phyloP scores from a whole-genome alignment of 371 early-diverging fungal species.

The Phascolomyces articulosus region DNA sequence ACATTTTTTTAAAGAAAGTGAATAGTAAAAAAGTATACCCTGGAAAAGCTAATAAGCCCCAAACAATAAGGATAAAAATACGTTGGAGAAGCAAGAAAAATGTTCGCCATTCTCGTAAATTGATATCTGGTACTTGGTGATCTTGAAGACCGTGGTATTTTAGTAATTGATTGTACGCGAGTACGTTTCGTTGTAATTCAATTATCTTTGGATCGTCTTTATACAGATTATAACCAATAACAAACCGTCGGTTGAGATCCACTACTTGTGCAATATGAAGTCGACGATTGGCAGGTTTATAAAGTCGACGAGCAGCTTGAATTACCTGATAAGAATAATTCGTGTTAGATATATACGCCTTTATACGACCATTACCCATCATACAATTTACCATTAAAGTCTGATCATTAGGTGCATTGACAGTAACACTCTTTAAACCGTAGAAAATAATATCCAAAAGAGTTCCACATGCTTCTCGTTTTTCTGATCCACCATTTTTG shows the following conservation, averaged over 20 bases:
- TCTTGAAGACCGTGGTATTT: constrained; percentile 88
- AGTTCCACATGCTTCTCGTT: constrained; percentile 79
- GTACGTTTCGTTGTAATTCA: constrained; percentile 67
- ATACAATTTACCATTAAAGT: constrained; percentile 76
- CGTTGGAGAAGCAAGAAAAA: constrained; percentile 64
- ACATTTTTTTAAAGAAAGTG: not conserved
- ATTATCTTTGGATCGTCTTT: constrained; percentile 76
- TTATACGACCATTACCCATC: too few species aligned
- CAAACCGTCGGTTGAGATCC: constrained; percentile 84
- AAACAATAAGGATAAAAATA: constrained; percentile 57
- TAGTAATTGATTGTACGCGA: constrained; percentile 84
- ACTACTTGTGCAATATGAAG: constrained; percentile 81
- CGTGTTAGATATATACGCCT: too few species aligned
- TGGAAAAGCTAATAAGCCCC: constrained; percentile 76
- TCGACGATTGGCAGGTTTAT: constrained; percentile 84
- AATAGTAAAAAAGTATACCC: constrained; percentile 56
- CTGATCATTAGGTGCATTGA: constrained; percentile 92
- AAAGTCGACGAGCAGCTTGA: constrained; percentile 94
- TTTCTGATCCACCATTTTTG: constrained; percentile 80
- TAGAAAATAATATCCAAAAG: constrained; percentile 82
- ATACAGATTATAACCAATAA: constrained; percentile 76
- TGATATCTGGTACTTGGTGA: constrained; percentile 86
- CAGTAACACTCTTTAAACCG: constrained; percentile 84
- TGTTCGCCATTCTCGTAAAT: constrained; percentile 54
- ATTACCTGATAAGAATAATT: constrained; percentile 61